phyloP scores from a whole-genome alignment of 2,329 filamentous ascomycete genomes.

The Chrysosporium keratinophilum region DNA sequence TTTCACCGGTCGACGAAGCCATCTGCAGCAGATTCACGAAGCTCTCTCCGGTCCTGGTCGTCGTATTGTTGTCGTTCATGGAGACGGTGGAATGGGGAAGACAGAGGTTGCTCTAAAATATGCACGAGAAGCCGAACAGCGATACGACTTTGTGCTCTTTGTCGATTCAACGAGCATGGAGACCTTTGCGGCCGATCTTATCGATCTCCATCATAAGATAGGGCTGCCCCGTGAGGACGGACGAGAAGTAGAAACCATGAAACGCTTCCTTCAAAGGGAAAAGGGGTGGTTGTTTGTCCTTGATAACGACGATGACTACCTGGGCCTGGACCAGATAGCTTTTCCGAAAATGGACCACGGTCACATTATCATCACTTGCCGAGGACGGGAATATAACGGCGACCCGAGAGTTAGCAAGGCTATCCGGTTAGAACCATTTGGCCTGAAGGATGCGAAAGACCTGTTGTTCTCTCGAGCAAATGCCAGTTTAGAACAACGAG shows the following conservation, averaged over 20 bases:
- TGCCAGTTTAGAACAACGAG: not conserved
- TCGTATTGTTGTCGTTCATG: constrained; percentile 1
- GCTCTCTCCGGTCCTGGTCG: not conserved
- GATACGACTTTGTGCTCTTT: constrained; percentile 8
- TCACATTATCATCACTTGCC: constrained; percentile 7
- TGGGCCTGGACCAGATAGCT: not conserved
- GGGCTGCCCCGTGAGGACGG: not conserved
- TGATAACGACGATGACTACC: constrained; percentile 7
- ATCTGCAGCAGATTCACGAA: constrained; percentile 4
- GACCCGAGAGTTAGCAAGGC: not conserved
- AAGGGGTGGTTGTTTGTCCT: constrained; percentile 3
- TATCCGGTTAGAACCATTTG: not conserved
- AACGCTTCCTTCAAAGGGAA: not conserved
- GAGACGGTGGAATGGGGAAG: constrained; percentile 6
- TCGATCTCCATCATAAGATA: constrained; percentile 1
- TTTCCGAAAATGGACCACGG: constrained; percentile 3
- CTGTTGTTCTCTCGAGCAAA: constrained; percentile 3
- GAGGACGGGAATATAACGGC: not conserved
- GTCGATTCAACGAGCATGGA: constrained; percentile 3
- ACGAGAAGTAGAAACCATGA: constrained; percentile 3
- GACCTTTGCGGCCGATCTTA: constrained; percentile 1
- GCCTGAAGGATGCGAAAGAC: not conserved
- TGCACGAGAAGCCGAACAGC: constrained; percentile 3
- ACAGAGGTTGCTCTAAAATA: constrained; percentile 8
- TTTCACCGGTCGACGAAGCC: constrained; percentile 1